These are phyloP conservation scores for Aphanomyces invadans DNA, from an alignment of 352 stramenopile genomes.

Conservation along the genomic window DNA sequence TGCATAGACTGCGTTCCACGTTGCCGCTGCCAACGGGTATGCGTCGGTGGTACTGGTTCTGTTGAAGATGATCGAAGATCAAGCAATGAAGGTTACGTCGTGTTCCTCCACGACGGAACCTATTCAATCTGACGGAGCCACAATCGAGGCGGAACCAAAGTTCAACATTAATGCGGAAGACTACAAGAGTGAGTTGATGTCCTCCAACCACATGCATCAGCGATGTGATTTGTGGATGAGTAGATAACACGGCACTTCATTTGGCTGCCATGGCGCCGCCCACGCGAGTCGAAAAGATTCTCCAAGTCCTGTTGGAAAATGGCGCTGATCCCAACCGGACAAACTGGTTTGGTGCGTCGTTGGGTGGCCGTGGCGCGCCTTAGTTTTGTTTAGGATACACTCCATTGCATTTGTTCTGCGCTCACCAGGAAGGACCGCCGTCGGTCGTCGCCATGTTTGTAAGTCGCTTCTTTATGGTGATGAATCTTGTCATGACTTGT, in stretches of 20 bases:
- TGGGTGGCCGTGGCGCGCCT: neutral
- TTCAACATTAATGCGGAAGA: slow-evolving; percentile 79
- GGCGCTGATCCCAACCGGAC: slow-evolving; percentile 59
- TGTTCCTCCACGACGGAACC: slow-evolving; percentile 20
- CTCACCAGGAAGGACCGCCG: slow-evolving; percentile 59
- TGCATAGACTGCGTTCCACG: slow-evolving; percentile 53
- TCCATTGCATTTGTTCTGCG: slow-evolving; percentile 75
- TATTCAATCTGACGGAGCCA: too few species aligned
- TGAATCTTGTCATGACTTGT: neutral
- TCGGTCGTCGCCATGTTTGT: slow-evolving; percentile 76
- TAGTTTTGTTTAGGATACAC: slow-evolving; percentile 43
- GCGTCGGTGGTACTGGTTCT: slow-evolving; percentile 62
- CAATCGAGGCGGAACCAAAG: neutral
- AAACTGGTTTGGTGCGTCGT: slow-evolving; percentile 61
- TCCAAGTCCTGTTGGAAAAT: slow-evolving; percentile 74
- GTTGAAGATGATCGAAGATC: slow-evolving; percentile 53
- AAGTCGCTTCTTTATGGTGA: slow-evolving; percentile 29
- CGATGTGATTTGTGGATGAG: neutral
- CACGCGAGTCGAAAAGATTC: slow-evolving; percentile 71
- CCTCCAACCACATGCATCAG: too few species aligned
- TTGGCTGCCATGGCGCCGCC: slow-evolving; percentile 76
- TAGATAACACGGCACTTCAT: slow-evolving; percentile 70
- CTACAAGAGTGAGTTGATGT: slow-evolving; percentile 36
- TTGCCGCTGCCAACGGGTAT: slow-evolving; percentile 70
- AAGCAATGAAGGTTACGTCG: neutral